phyloP scores from a whole-genome alignment of 192 early-diverging fungal genomes.

The Coemansia sp. region DNA sequence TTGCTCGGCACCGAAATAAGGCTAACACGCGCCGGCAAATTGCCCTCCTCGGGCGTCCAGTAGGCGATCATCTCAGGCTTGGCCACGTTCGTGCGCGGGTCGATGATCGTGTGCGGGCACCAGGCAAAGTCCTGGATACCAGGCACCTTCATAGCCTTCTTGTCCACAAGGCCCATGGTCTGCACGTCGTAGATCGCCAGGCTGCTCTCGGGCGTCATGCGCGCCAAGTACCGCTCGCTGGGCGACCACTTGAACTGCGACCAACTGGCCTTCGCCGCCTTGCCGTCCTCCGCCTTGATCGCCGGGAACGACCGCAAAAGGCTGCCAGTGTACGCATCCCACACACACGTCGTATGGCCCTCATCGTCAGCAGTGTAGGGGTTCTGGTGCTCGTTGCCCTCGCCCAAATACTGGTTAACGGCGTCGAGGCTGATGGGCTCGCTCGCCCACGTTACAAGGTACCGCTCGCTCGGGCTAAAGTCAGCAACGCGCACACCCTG shows the following conservation, averaged over 20 bases:
- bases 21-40: slow-evolving; percentile 97
- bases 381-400: slow-evolving; percentile 66
- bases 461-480: slow-evolving; percentile 94
- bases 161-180: slow-evolving; percentile 88
- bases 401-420: slow-evolving; percentile 34
- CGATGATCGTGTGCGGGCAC: slow-evolving; percentile 59
- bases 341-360: slow-evolving; percentile 79
- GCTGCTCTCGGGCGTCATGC: slow-evolving; percentile 70
- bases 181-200: slow-evolving; percentile 94
- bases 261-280: slow-evolving; percentile 67
- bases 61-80: slow-evolving; percentile 78
- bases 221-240: slow-evolving; percentile 93
- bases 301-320: slow-evolving; percentile 86
- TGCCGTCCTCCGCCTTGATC: slow-evolving; percentile 58
- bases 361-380: slow-evolving; percentile 71
- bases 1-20: slow-evolving; percentile 80
- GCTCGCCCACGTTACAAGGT: slow-evolving; percentile 86
- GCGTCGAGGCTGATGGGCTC: slow-evolving; percentile 76
- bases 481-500: slow-evolving; percentile 88
- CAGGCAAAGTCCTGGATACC: slow-evolving; percentile 79
- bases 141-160: slow-evolving; percentile 88
- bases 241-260: slow-evolving; percentile 96
- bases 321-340: slow-evolving; percentile 88
- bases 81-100: slow-evolving; percentile 30
- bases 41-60: slow-evolving; percentile 95